Conservation (phyloP, 2,329 filamentous ascomycete species). For the Colletotrichum falcatum region DNA sequence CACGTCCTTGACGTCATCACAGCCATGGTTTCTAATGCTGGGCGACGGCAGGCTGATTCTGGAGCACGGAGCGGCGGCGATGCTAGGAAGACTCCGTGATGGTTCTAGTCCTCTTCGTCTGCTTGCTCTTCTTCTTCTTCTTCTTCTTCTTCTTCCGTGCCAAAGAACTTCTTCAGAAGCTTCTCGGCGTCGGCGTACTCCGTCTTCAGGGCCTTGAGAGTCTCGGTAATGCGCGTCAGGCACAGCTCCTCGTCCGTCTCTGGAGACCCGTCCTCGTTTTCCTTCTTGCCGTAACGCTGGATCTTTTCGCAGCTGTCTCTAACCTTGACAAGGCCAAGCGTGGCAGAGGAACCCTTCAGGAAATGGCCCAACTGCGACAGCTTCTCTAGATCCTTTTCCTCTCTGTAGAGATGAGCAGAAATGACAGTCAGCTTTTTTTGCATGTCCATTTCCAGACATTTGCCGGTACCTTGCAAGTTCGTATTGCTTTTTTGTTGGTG, state of each 20-base stretch:
- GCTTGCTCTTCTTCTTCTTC: slow-evolving; percentile 41
- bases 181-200: slow-evolving; percentile 82
- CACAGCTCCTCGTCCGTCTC: slow-evolving; percentile 76
- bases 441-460: not conserved
- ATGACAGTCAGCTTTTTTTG: slow-evolving; percentile 31
- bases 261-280: slow-evolving; percentile 79
- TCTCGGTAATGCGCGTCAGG: slow-evolving; percentile 76
- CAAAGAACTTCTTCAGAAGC: slow-evolving; percentile 76
- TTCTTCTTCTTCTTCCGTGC: slow-evolving; percentile 38
- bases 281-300: slow-evolving; percentile 87
- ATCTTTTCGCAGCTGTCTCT: slow-evolving; percentile 97
- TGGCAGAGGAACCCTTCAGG: slow-evolving; percentile 96
- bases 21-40: slow-evolving; percentile 52
- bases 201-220: slow-evolving; percentile 76
- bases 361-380: slow-evolving; percentile 93
- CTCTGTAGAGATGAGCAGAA: slow-evolving; percentile 59
- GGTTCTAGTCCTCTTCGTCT: slow-evolving; percentile 42
- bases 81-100: slow-evolving; percentile 36
- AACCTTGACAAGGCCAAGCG: slow-evolving; percentile 89
- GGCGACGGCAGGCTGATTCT: slow-evolving; percentile 24
- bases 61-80: slow-evolving; percentile 29
- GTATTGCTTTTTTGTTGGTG: not conserved
- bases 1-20: slow-evolving; percentile 43
- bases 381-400: slow-evolving; percentile 74
- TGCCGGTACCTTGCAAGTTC: not conserved